A percentile compares a stretch with the other conserved stretches of the same genome.
Evolutionary conservation across 768 basidiomycete species (phyloP).

Genomic region (Suillus americanus): DNA sequence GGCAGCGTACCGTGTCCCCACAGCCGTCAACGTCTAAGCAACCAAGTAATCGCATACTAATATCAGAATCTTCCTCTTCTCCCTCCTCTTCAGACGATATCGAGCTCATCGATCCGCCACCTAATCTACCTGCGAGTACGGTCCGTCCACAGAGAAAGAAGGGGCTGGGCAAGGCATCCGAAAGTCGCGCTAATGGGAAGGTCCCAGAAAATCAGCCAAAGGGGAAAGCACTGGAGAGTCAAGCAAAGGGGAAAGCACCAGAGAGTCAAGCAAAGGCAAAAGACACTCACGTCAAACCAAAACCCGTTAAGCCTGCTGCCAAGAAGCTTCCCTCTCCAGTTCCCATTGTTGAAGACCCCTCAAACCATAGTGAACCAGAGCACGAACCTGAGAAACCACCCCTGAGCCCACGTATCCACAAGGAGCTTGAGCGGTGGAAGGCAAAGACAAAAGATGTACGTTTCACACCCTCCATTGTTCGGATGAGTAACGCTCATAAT

Average conservation of each 20-base stretch:
- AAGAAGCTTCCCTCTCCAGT: constrained; percentile 16
- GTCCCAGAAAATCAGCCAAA: constrained; percentile 6
- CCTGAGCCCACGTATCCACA: constrained; percentile 8
- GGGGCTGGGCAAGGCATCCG: constrained; percentile 10
- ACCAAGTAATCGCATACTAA: background rate
- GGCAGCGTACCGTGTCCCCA: constrained; percentile 12
- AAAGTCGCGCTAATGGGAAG: constrained; percentile 6
- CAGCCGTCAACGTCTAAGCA: constrained; percentile 22
- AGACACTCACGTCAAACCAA: background rate
- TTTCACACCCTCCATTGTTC: background rate
- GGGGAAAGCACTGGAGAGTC: constrained; percentile 9
- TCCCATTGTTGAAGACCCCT: constrained; percentile 1
- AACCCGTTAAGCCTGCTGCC: background rate
- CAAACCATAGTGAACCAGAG: background rate
- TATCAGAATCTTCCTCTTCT: background rate
- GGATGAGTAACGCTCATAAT: constrained; percentile 1
- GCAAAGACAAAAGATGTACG: constrained; percentile 28
- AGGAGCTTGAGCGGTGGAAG: constrained; percentile 32
- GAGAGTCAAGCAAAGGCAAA: constrained; percentile 3
- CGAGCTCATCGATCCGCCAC: constrained; percentile 8
- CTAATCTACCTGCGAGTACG: constrained; percentile 14
- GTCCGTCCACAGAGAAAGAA: constrained; percentile 1
- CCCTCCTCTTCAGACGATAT: constrained; percentile 2
- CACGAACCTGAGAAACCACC: background rate
- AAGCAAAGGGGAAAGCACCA: background rate